phyloP scores from a whole-genome alignment of 164 flowering plant genomes.

The Pachysandra terminalis region DNA sequence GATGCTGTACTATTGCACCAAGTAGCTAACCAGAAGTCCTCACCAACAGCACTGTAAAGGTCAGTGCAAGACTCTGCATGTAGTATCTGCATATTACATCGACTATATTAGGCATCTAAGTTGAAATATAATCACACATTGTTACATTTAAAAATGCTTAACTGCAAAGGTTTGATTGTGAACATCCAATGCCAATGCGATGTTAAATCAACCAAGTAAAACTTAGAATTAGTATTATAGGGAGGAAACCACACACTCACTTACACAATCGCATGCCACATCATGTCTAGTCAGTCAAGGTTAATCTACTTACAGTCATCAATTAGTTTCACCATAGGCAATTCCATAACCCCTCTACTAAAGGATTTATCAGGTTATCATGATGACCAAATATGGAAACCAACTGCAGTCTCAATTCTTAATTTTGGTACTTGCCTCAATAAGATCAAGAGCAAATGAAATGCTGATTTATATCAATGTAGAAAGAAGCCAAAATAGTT shows the following conservation, averaged over 20 bases:
- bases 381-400: background rate
- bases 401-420: background rate
- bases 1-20: conserved; percentile 78
- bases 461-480: background rate
- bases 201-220: background rate
- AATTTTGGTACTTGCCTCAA: background rate
- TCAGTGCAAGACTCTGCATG: conserved; percentile 71
- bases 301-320: background rate
- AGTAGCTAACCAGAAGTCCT: conserved; percentile 93
- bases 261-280: background rate
- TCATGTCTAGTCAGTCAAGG: background rate
- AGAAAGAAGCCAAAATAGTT: no score
- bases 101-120: background rate
- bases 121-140: background rate
- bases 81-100: conserved; percentile 47
- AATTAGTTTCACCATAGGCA: background rate
- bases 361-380: background rate
- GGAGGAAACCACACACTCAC: background rate
- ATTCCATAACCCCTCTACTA: background rate
- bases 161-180: background rate
- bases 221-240: background rate
- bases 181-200: background rate
- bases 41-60: conserved; percentile 67
- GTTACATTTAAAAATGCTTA: background rate
- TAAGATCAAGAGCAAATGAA: background rate